Conservation (phyloP, 495 filamentous ascomycete genomes). For the Aspergillus carlsbadensis region DNA sequence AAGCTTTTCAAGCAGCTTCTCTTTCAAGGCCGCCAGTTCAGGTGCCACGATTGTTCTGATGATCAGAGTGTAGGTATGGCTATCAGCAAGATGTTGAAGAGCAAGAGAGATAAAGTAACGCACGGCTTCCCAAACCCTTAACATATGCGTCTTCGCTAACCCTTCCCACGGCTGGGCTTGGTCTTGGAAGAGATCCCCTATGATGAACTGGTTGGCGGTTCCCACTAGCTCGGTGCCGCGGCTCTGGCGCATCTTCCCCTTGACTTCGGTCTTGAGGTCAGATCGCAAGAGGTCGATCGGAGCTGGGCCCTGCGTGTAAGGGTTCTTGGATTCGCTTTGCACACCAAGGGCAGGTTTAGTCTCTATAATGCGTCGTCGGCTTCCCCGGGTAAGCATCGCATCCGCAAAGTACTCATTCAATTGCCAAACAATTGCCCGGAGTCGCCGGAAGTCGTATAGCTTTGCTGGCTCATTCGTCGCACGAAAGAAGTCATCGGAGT, state of each 20-base stretch:
- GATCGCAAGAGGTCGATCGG: slow-evolving; percentile 1
- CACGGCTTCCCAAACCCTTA: slow-evolving; percentile 21
- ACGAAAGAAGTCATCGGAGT: slow-evolving; percentile 56
- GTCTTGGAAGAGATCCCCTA: slow-evolving; percentile 43
- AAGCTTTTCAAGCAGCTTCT: slow-evolving; percentile 36
- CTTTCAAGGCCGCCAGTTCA: slow-evolving; percentile 30
- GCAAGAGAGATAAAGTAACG: slow-evolving; percentile 29
- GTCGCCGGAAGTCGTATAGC: slow-evolving; percentile 37
- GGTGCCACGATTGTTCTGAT: slow-evolving; percentile 24
- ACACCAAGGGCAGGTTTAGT: not conserved
- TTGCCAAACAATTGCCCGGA: slow-evolving; percentile 61
- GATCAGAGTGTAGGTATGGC: slow-evolving; percentile 30
- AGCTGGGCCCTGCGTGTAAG: slow-evolving; percentile 20
- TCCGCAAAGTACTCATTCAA: slow-evolving; percentile 55
- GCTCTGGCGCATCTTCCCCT: slow-evolving; percentile 14
- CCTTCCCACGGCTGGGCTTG: slow-evolving; percentile 40
- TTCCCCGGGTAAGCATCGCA: slow-evolving; percentile 44
- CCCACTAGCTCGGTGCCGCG: slow-evolving; percentile 47
- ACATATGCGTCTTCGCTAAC: slow-evolving; percentile 27
- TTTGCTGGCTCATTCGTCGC: slow-evolving; percentile 19
- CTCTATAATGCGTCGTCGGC: slow-evolving; percentile 24
- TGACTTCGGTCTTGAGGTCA: slow-evolving; percentile 21
- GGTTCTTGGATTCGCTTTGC: not conserved
- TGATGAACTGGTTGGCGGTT: slow-evolving; percentile 41
- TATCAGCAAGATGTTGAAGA: slow-evolving; percentile 24